Base-by-base conservation (phyloP, 495 filamentous ascomycete species). In the Glonium stellatum region DNA sequence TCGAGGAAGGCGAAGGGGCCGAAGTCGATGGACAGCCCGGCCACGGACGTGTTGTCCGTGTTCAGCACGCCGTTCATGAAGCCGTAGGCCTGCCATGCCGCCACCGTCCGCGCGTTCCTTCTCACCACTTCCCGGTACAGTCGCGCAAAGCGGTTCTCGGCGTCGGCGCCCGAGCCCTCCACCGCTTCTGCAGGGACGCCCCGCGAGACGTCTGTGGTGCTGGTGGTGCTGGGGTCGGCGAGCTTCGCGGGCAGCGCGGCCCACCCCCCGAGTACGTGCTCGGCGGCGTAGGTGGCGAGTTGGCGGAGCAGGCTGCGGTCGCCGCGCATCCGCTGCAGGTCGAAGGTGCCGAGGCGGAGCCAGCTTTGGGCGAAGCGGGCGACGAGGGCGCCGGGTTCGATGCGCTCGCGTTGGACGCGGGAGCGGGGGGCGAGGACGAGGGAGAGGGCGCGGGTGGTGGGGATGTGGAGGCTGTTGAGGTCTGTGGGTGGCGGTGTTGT, bases 61-160 rank as follows among this genome's bases (percentile, higher is more conserved):
- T 96, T 92, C 35, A 98, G 77, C 21, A 98, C 93, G 18, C 93
- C 93, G 68, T 98, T 98, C 80, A 92, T 97, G 74, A 98, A 98
- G 12, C 88, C 93, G 73, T 96, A 97, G 21, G 89, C 89, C 73
- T 98, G 93, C 93, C 93, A 98, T 57, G 84, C 82, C 11, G 93
- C 93, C 1, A 97, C 92, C 0, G 88, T 96, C 42, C 82, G 79
- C 0, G 93, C 93, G 67, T 97, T 98, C 48, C 88, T 82, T 0
- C 88, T 85, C 15, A 83, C 83, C 52, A 98, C 87, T 65, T 95
- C 91, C 52, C 93, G 82, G 71, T 95, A 98, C 9, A 97, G 79
- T 11, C 90, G 80, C 4, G 86, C 79, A 71, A 89, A 98, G 36
- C 92, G 82, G 67, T 97, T 98, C 67, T 96, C 87, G 37, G 62